Conservation (phyloP, 2,329 filamentous ascomycete genomes). For the Diaporthe capsici region DNA sequence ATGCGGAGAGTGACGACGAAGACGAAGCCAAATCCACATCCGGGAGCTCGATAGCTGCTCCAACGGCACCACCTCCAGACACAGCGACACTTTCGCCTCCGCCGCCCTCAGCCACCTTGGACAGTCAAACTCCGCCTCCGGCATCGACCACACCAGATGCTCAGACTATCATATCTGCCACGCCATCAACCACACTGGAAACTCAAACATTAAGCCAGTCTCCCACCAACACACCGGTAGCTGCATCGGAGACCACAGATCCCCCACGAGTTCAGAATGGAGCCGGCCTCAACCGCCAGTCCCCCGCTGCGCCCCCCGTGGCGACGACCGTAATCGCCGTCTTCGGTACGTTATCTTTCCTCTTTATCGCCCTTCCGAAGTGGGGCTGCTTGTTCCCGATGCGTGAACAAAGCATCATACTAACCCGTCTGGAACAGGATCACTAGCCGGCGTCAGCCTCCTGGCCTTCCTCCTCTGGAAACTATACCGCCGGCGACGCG, state of each 20-base stretch:
- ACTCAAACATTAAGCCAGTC: constrained; percentile 4
- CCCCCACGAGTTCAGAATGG: constrained; percentile 8
- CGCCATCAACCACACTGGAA: constrained; percentile 6
- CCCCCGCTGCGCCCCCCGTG: neutral
- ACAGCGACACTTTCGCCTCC: neutral
- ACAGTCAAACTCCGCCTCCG: neutral
- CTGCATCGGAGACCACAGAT: constrained; percentile 9
- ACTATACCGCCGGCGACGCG: constrained; percentile 17
- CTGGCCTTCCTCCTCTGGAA: constrained; percentile 26
- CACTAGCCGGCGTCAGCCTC: constrained; percentile 12
- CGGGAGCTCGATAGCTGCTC: constrained; percentile 11
- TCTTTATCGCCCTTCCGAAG: neutral
- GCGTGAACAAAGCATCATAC: constrained; percentile 6
- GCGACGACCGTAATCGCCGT: constrained; percentile 2
- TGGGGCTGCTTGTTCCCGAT: neutral
- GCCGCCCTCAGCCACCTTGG: neutral
- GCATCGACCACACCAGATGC: neutral
- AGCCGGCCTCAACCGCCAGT: neutral
- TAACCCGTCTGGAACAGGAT: constrained; percentile 15
- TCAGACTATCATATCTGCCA: neutral
- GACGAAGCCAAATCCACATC: constrained; percentile 1
- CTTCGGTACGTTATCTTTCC: constrained; percentile 9
- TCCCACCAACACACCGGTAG: constrained; percentile 10
- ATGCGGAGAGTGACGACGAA: constrained; percentile 23
- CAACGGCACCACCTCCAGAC: constrained; percentile 1